These are phyloP conservation scores for Chionographis japonica DNA, from an alignment of 106 monocot genomes.

Conservation along the genomic window DNA sequence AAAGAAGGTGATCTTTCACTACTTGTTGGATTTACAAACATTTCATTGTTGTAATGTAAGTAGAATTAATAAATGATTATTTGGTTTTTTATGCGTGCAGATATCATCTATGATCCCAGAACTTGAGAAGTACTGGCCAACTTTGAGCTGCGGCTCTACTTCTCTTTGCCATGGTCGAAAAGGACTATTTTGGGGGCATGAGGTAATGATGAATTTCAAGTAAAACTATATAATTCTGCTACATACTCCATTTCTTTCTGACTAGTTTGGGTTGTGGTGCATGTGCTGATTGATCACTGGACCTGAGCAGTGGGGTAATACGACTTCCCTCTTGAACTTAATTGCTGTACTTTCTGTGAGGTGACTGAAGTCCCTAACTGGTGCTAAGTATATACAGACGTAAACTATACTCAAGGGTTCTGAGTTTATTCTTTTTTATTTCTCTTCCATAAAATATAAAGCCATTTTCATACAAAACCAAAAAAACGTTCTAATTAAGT, in stretches of 20 bases:
- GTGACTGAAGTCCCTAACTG: too few species aligned
- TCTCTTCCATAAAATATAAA: too few species aligned
- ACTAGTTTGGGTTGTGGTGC: conserved; percentile 18
- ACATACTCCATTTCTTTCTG: background rate
- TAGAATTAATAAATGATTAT: background rate
- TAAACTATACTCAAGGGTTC: too few species aligned
- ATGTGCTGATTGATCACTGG: conserved; percentile 18
- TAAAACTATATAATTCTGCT: background rate
- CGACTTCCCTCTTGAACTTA: background rate
- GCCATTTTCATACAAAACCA: too few species aligned
- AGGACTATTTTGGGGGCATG: conserved; percentile 95
- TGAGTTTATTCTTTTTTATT: too few species aligned
- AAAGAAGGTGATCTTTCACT: conserved; percentile 46
- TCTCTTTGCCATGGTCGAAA: conserved; percentile 74
- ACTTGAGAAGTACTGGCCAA: conserved; percentile 86
- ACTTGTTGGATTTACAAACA: background rate
- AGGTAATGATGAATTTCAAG: conserved; percentile 38
- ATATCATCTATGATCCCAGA: conserved; percentile 53
- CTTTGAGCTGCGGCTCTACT: conserved; percentile 69
- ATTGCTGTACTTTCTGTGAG: too few species aligned
- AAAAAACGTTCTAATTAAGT: too few species aligned
- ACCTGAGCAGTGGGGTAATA: conserved; percentile 78
- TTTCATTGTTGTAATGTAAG: background rate
- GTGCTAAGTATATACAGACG: too few species aligned
- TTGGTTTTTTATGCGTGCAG: conserved; percentile 27